Evolutionary conservation across 352 stramenopile species (phyloP), one percentile per base, ranked within the genome.

Genomic region (Globisporangium iwayamae): DNA sequence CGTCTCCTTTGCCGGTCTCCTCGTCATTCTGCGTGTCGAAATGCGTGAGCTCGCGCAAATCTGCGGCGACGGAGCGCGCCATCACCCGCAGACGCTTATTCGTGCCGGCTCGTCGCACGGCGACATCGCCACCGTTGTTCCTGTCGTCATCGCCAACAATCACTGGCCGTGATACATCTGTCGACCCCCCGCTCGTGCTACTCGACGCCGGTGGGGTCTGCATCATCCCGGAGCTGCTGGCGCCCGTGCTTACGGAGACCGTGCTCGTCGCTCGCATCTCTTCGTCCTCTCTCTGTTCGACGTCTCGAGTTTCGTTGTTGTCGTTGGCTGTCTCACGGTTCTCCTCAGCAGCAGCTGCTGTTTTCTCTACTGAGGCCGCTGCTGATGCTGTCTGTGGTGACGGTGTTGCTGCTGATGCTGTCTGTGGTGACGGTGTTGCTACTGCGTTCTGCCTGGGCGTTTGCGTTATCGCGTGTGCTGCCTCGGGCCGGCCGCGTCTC

Each of bases 401-500:
- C 11, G 18, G 30, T 16, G 18, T 5, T 34, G 30, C 30, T 34
- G 2, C 32, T 36, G 36, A 20, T 60, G 54, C 6, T 51, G 54
- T 8, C 3, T 30, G 3, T 32, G 20, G 16, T 10, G 18, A 30
- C 11, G 18, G 32, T 18, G 43, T 0, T 39, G 11, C 11, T n/a
- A 14, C n/a, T 48, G 38, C 16, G 54, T 20, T 38, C 55, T 52
- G 22, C 3, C 55, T 61, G 22, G 3, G 14, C 4, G 16, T 16
- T 28, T 10, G 8, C n/a, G 55, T 36, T 36, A 8, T 18, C 4
- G 38, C 18, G 14, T 25, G 30, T 20, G 50, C 50, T 13, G 32
- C 32, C 5, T 22, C 55, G 13, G 36, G n/a, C 10, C 22, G 38
- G 38, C 55, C 22, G 39, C 56, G 56, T 62, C 56, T 62, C 56